Evolutionary conservation across 164 flowering plant genomes (phyloP), one percentile per base, ranked within the genome.

Genomic region (Berberis vulgaris): DNA sequence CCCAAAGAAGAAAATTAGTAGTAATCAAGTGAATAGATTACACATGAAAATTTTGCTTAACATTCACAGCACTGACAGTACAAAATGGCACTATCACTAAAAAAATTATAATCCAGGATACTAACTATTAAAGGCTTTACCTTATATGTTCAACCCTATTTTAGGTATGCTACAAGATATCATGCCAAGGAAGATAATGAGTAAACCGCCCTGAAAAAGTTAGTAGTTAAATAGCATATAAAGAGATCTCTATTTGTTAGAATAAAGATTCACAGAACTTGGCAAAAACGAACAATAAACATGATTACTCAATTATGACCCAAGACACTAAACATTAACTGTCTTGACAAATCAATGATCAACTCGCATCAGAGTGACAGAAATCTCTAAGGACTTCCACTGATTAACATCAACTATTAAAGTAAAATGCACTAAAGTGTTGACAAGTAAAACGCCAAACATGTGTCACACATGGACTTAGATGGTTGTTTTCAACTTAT

Each of bases 181-280:
- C 64, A 59, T 43, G 64, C 52, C 69, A 60, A 60, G 64, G 57
- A 59, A 67, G 56, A 59, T 45, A 64, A 64, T 64, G 60, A 52
- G 52, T 59, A 50, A 50, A 41, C 11, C 26, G 39, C 43, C 69
- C 70, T 62, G 64, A 62, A 67, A 67, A 67, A 61, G 45, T 61
- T 67, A 61, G 59, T 44, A 44, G 64, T 55, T 41, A 60, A 61
- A 62, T 38, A 45, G 43, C 12, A 64, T 41, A 49, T 5, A 50
- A 12, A 57, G 39, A 39, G 43, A 57, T 44, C n/a, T 43, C 47
- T 43, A 7, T 43, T 4, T 12, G 11, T 58, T 41, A 58, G 9
- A 47, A 3, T 47, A 1, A 47, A 1, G 10, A 47, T 6, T 47
- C 7, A 47, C 7, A 11, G 50, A 47, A 47, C 7, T 1, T 11